These are phyloP conservation scores for Cucurbita moschata DNA, from an alignment of 306 rosid genomes.

Conservation along the genomic window DNA sequence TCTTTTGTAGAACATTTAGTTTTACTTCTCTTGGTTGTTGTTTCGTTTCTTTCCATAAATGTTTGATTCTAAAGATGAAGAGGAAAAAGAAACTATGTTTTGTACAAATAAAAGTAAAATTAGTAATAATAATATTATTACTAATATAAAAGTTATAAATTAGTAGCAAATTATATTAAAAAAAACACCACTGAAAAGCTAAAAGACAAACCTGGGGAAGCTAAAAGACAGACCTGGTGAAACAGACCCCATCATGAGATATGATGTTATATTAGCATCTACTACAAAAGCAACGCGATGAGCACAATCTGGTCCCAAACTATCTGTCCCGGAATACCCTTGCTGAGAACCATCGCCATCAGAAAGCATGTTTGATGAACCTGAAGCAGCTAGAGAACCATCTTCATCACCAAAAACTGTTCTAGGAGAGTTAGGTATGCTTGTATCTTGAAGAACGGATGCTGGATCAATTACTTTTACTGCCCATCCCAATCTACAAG, in stretches of 20 bases:
- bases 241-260: conserved; percentile 99
- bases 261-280: conserved; percentile 93
- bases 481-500: conserved; percentile 87
- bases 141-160: neutral
- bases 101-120: neutral
- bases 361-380: conserved; percentile 31
- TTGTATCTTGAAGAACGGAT: conserved; percentile 47
- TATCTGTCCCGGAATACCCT: conserved; percentile 50
- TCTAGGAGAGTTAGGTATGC: conserved; percentile 41
- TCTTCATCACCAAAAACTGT: conserved; percentile 45
- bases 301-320: conserved; percentile 34
- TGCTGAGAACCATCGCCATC: conserved; percentile 46
- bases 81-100: neutral
- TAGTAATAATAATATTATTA: neutral
- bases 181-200: neutral
- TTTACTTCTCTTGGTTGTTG: neutral
- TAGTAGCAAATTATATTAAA: neutral
- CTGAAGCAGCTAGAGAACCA: conserved; percentile 28
- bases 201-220: neutral
- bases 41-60: neutral
- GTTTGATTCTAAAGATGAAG: neutral
- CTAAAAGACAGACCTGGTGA: conserved; percentile 69
- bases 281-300: conserved; percentile 78
- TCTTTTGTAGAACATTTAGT: neutral
- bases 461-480: conserved; percentile 73